Base-by-base conservation (phyloP, 164 flowering plant genomes). In the Dillenia turbinata region DNA sequence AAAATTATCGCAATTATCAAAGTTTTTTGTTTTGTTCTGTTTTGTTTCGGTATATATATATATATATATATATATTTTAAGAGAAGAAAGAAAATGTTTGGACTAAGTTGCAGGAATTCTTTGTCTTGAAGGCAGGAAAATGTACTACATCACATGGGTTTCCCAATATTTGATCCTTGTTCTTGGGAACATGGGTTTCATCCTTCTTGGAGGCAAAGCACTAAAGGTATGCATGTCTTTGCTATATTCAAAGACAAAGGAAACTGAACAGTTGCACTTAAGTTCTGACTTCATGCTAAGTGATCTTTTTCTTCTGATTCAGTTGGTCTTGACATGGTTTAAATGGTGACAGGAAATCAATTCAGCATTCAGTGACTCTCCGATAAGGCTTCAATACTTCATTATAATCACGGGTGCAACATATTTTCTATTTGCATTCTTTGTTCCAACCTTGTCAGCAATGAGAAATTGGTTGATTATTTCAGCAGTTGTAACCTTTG, bases 111-210 rank as follows among this genome's bases (percentile, higher is more conserved):
- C 1, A 19, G 22, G 22, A 19, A 19, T 19, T 19, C 22, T 19
- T 19, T 19, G 22, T 45, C 15, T 64, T 70, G 53, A 43, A 85
- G 90, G 90, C 15, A 76, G 70, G 59, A 14, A 71, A 66, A 67
- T 81, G 79, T 79, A 74, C 64, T 77, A 76, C 55, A 0, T 77
- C 45, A 81, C 90, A 17, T 85, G 84, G 83, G 61, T 73, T 51
- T 66, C 73, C 12, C 90, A 85, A 60, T 78, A 63, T 51, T 61
- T 73, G 46, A 72, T 69, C 44, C 77, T 83, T 16, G 26, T 83
- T 12, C 70, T 85, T 45, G 71, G 66, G 19, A 85, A 85, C 64
- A 83, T 77, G 77, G 90, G 87, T n/a, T 81, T 79, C 66, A 83
- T 83, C 56, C 75, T 83, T 52, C 76, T 85, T 16, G 87, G 82